These are phyloP conservation scores for Eucalyptus polybractea DNA, from an alignment of 345 rosid species.

Conservation along the genomic window DNA sequence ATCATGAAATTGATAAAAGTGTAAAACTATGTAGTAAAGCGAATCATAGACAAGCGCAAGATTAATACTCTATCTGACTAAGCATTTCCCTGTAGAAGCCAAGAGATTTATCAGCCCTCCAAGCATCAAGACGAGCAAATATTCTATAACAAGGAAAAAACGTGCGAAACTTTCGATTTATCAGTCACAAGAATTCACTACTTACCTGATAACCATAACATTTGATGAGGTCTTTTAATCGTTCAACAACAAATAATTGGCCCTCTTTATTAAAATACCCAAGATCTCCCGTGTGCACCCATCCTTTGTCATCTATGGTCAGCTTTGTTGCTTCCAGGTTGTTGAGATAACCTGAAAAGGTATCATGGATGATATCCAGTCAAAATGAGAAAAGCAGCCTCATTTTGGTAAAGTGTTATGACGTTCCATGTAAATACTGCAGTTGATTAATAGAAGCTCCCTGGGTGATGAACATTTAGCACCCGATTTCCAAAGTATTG, in stretches of 20 bases:
- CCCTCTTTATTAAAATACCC: conserved; percentile 41
- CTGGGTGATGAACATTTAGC: neutral
- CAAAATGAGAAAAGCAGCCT: neutral
- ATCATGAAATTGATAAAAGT: neutral
- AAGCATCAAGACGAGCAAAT: neutral
- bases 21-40: neutral
- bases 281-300: conserved; percentile 41
- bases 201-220: conserved; percentile 37
- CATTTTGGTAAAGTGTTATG: neutral
- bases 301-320: conserved; percentile 26
- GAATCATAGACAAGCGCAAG: neutral
- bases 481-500: neutral
- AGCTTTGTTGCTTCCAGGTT: conserved; percentile 27
- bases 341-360: conserved; percentile 27
- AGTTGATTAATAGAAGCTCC: neutral
- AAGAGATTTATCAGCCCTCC: neutral
- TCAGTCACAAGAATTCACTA: neutral
- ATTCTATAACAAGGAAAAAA: neutral
- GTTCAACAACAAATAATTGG: conserved; percentile 24
- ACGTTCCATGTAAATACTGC: neutral
- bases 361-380: neutral
- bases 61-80: neutral
- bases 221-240: conserved; percentile 42
- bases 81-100: neutral
- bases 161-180: neutral